Conservation (phyloP, 257 asterid species). For the Lavandula angustifolia region DNA sequence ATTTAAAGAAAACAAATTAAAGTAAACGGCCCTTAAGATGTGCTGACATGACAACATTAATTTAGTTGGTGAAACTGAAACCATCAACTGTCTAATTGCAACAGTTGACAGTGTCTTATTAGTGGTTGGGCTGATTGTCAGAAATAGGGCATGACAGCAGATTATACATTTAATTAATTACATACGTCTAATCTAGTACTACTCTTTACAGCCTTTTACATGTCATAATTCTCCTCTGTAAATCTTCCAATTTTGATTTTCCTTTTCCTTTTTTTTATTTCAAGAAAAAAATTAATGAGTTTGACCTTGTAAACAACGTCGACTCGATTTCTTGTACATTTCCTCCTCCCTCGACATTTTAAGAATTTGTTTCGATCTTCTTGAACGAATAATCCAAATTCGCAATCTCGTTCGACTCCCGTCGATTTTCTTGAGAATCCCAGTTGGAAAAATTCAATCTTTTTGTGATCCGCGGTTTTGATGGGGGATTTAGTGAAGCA, state of each 20-base stretch:
- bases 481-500: slow-evolving; percentile 75
- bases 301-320: slow-evolving; percentile 39
- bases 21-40: neutral
- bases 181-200: too few species aligned
- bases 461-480: slow-evolving; percentile 12
- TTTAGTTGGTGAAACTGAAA: slow-evolving; percentile 22
- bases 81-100: too few species aligned
- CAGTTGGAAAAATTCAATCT: neutral
- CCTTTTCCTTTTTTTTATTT: neutral
- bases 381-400: neutral
- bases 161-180: too few species aligned
- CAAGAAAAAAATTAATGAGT: slow-evolving; percentile 29
- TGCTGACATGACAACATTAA: slow-evolving; percentile 20
- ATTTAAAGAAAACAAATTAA: neutral
- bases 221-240: neutral
- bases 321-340: slow-evolving; percentile 7
- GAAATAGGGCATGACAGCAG: slow-evolving; percentile 4
- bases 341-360: too few species aligned
- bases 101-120: slow-evolving; percentile 10
- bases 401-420: neutral
- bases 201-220: neutral
- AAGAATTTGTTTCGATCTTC: slow-evolving; percentile 9
- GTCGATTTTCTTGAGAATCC: slow-evolving; percentile 1
- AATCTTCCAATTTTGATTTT: neutral
- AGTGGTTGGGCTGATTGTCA: slow-evolving; percentile 15